phyloP scores from a whole-genome alignment of 1,284 basidiomycete species.

The Cystobasidiaceae sp. region DNA sequence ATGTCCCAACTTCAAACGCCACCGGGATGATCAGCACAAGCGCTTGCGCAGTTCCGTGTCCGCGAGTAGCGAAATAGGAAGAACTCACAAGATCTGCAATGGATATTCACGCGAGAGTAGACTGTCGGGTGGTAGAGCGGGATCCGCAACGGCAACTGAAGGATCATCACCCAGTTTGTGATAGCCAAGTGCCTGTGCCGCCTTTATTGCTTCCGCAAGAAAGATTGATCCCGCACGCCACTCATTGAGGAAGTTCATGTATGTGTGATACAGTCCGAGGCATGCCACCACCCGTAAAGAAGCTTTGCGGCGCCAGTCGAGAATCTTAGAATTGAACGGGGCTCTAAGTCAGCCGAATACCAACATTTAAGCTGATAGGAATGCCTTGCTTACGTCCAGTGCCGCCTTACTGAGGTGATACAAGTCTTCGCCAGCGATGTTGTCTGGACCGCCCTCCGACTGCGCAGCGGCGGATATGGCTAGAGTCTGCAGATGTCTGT shows the following conservation, averaged over 20 bases:
- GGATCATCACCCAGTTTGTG: slow-evolving; percentile 19
- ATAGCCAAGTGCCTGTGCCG: slow-evolving; percentile 10
- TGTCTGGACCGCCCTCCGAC: neutral
- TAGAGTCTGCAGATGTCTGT: neutral
- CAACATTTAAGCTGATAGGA: neutral
- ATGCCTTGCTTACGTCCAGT: slow-evolving; percentile 1
- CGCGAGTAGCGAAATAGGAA: neutral
- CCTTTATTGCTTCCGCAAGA: slow-evolving; percentile 16
- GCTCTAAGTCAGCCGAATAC: neutral
- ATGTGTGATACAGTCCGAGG: neutral
- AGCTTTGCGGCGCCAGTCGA: slow-evolving; percentile 6
- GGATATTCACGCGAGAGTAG: slow-evolving; percentile 6
- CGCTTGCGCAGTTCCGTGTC: neutral
- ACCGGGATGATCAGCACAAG: no score
- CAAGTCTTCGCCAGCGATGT: slow-evolving; percentile 4
- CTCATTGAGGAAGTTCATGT: slow-evolving; percentile 22
- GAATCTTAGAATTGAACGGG: neutral
- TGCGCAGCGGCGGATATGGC: slow-evolving; percentile 10
- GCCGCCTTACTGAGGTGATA: slow-evolving; percentile 10
- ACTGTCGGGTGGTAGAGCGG: slow-evolving; percentile 7
- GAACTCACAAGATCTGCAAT: slow-evolving; percentile 5
- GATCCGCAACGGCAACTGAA: slow-evolving; percentile 1
- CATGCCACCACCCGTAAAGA: slow-evolving; percentile 5
- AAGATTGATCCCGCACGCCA: slow-evolving; percentile 3
- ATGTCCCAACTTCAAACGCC: neutral